A percentile compares a stretch with the other conserved stretches of the same genome.
Conservation (phyloP, 2,329 filamentous ascomycete genomes). For the Colletotrichum sp. region DNA sequence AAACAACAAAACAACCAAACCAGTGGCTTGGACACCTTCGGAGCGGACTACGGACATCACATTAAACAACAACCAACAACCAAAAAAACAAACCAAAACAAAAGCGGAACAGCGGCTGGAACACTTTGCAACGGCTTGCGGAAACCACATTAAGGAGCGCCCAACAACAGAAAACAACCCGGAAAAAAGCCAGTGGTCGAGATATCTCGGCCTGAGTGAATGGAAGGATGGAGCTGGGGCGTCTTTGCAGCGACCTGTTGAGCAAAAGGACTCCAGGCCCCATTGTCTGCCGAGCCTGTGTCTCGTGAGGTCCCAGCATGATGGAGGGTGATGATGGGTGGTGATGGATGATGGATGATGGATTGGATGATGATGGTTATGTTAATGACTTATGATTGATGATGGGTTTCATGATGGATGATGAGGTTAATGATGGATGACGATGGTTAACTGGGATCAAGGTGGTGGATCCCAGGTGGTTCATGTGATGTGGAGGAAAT, state of each 20-base stretch:
- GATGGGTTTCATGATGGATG: background rate
- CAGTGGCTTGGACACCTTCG: too few species aligned
- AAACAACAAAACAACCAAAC: too few species aligned
- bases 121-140: background rate
- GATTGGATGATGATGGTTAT: background rate
- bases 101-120: background rate
- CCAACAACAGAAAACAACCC: background rate
- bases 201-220: background rate
- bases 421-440: background rate
- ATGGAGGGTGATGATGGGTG: fast-evolving
- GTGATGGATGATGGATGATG: background rate
- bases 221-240: background rate
- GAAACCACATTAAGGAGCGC: background rate
- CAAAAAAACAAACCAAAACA: background rate
- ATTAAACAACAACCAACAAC: background rate
- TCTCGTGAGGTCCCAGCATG: background rate
- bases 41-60: too few species aligned
- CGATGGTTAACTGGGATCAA: background rate
- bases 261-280: background rate
- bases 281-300: background rate
- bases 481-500: background rate
- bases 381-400: background rate
- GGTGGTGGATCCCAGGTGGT: background rate
- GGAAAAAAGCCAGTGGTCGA: background rate
- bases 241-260: background rate